These are phyloP conservation scores for Trichoderma afroharzianum DNA, from an alignment of 2,329 filamentous ascomycete genomes.

Conservation along the genomic window DNA sequence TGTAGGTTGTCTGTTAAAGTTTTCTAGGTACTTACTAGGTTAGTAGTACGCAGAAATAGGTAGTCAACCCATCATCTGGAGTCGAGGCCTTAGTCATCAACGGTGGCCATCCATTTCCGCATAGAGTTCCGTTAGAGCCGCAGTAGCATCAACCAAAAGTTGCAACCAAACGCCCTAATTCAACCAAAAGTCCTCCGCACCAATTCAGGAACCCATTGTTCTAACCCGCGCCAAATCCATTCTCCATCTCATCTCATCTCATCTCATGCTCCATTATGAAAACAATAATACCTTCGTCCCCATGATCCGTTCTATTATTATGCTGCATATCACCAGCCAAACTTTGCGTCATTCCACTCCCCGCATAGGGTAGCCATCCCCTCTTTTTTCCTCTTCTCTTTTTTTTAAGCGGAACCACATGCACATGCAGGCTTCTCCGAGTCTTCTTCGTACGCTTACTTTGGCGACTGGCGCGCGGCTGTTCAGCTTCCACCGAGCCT, in stretches of 20 bases:
- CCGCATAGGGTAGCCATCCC: constrained; percentile 1
- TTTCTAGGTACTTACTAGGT: no score
- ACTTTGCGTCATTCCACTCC: neutral
- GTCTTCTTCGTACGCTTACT: neutral
- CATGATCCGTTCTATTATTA: neutral
- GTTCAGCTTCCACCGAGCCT: neutral
- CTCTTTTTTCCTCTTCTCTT: neutral
- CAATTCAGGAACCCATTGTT: neutral
- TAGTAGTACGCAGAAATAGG: neutral
- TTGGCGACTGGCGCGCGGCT: constrained; percentile 13
- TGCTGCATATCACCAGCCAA: neutral
- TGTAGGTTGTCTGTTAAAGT: neutral
- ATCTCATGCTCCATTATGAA: neutral
- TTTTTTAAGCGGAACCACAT: neutral
- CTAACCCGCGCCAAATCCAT: neutral
- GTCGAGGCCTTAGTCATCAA: neutral
- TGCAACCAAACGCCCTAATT: neutral
- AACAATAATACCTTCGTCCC: neutral
- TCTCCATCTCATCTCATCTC: no score
- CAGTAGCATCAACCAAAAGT: neutral
- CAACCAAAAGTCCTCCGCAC: neutral
- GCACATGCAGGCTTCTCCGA: neutral
- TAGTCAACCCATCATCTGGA: neutral
- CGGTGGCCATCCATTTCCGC: neutral
- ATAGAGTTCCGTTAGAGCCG: constrained; percentile 3